Evolutionary conservation across 768 basidiomycete genomes (phyloP).

Genomic region (Cubamyces sp.): DNA sequence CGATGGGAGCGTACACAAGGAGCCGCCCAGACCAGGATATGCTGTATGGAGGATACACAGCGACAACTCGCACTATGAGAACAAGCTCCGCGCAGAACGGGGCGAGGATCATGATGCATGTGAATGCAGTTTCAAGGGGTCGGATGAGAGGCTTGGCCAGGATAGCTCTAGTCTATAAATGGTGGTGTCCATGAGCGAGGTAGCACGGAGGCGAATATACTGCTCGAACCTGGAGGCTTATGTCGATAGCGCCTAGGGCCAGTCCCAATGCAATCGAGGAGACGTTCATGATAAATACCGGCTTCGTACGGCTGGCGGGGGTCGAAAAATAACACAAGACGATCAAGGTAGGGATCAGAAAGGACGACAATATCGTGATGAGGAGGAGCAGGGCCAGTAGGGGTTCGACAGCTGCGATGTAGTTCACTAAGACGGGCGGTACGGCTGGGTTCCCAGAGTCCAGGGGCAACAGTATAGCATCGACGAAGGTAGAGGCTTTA

Average conservation of each 20-base stretch:
- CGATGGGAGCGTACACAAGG: slow-evolving; percentile 23
- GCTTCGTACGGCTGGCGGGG: slow-evolving; percentile 24
- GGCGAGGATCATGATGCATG: slow-evolving; percentile 26
- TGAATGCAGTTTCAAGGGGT: background rate
- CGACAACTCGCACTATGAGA: slow-evolving; percentile 41
- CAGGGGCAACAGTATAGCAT: too few relatives aligned
- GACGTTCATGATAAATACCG: slow-evolving; percentile 34
- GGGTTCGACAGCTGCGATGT: slow-evolving; percentile 3
- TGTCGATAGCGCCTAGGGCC: background rate
- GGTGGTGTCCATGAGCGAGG: background rate
- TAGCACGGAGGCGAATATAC: too few relatives aligned
- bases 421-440: background rate
- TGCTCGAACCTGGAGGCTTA: slow-evolving; percentile 2
- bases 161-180: background rate
- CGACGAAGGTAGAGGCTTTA: too few relatives aligned
- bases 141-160: background rate
- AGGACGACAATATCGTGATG: slow-evolving; percentile 3
- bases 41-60: slow-evolving; percentile 38
- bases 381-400: slow-evolving; percentile 13
- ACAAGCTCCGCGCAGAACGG: slow-evolving; percentile 44
- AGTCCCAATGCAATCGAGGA: slow-evolving; percentile 23
- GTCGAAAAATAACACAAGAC: slow-evolving; percentile 34
- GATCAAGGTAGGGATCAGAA: slow-evolving; percentile 15
- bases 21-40: slow-evolving; percentile 15
- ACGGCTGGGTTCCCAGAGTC: background rate